Percentiles rank a stretch among this genome's conserved stretches.
These are phyloP conservation scores for Clarireedia hainanense DNA, from an alignment of 2,329 filamentous ascomycete genomes.

Conservation along the genomic window DNA sequence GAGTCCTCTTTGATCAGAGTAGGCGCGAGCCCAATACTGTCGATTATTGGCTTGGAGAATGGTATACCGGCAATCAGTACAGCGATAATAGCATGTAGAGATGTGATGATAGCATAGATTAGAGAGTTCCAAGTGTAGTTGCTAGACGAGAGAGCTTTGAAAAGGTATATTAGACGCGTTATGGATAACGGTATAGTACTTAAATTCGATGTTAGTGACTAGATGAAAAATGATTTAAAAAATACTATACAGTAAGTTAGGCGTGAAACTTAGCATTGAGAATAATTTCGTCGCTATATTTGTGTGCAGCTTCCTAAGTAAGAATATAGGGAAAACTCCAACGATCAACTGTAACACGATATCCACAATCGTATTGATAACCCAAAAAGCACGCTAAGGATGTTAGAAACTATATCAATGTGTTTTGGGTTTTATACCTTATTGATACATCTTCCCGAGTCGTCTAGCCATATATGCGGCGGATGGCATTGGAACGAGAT, in stretches of 20 bases:
- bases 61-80: conserved; percentile 7
- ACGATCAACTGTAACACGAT: background rate
- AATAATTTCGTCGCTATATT: background rate
- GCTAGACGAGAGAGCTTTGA: background rate
- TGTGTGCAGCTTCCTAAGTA: background rate
- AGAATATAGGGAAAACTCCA: background rate
- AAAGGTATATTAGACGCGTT: background rate
- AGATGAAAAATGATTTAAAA: background rate
- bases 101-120: background rate
- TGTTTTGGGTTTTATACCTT: no score
- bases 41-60: conserved; percentile 7
- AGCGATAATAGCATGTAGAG: background rate
- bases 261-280: background rate
- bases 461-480: background rate
- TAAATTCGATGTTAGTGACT: background rate
- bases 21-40: background rate
- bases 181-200: background rate
- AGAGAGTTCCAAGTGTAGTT: conserved; percentile 5
- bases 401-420: no score
- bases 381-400: conserved; percentile 1
- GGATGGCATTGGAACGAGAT: background rate
- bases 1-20: background rate
- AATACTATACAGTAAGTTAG: background rate
- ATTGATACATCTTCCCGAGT: no score
- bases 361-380: background rate